Evolutionary conservation across 805 yeast genomes (phyloP).

Genomic region (Metschnikowia arizonensis): DNA sequence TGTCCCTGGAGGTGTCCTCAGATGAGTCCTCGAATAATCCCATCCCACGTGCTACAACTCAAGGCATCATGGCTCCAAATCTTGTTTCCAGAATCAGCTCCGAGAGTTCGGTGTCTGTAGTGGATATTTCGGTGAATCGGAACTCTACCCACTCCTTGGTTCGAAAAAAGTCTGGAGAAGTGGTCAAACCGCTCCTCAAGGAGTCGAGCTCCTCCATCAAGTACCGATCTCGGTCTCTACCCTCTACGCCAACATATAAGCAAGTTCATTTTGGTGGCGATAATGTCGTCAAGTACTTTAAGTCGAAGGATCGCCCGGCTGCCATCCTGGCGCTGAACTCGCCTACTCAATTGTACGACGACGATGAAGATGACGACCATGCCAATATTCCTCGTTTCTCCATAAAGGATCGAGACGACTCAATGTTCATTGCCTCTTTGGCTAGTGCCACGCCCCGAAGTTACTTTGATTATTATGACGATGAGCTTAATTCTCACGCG

Average conservation of each 20-base stretch:
- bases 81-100: neutral
- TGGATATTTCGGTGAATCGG: neutral
- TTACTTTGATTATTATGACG: constrained; percentile 18
- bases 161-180: constrained; percentile 67
- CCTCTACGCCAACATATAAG: constrained; percentile 54
- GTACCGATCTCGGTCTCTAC: constrained; percentile 34
- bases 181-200: constrained; percentile 65
- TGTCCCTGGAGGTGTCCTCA: constrained; percentile 1
- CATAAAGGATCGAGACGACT: constrained; percentile 23
- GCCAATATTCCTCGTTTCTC: constrained; percentile 13
- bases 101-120: neutral
- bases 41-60: neutral
- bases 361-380: constrained; percentile 18
- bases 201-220: constrained; percentile 29
- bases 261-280: constrained; percentile 78
- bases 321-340: constrained; percentile 68
- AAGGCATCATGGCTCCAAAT: neutral
- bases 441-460: constrained; percentile 4
- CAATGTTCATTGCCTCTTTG: constrained; percentile 2
- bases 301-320: constrained; percentile 67
- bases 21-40: constrained; percentile 1
- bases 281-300: constrained; percentile 67
- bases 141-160: constrained; percentile 33
- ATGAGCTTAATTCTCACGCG: constrained; percentile 17
- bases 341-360: constrained; percentile 37